Evolutionary conservation across 495 filamentous ascomycete species (phyloP), one percentile per base, ranked within the genome.

Genomic region (Aspergillus egyptiacus): DNA sequence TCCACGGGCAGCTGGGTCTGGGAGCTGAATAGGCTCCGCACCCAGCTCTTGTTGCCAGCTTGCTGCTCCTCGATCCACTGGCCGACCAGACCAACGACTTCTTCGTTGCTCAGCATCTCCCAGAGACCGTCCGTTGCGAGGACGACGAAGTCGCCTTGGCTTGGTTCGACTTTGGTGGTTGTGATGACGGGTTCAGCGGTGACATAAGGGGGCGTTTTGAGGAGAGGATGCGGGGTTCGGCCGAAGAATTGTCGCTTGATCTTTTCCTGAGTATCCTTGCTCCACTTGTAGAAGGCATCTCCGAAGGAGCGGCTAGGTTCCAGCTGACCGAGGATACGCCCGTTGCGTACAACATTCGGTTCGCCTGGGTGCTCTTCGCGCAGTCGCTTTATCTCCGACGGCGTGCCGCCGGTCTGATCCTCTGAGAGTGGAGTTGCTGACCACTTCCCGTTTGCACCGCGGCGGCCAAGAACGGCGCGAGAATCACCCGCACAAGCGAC

Each of bases 71-170:
- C 91, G 30, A 99, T 76, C 94, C 94, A 99, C 63, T 91, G 86
- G 2, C 91, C 94, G 10, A 99, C 94, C 6, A 99, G 76, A 0
- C 94, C 94, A 38, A 99, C 84, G 1, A 96, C 94, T 70, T 99
- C 94, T 61, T 99, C 94, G 61, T 96, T 99, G 41, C 87, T 96
- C 41, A 99, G 73, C 91, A 97, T 97, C 69, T 99, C 94, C 93
- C 94, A 99, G 10, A 99, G 75, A 2, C 94, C 94, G 60, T 99
- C 94, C 0, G 94, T 95, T 5, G 94, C 94, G 76, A 99, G 82
- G 42, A 99, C 91, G 5, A 99, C 71, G 56, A 99, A 99, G 59
- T 97, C 94, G 36, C 93, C 93, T 50, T 84, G 84, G 33, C 84
- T 79, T 9, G 93, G 93, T 54, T 95, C 80, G 44, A 99, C 83